phyloP scores from a whole-genome alignment of 2,329 filamentous ascomycete species.

The Allantophomopsis lycopodina region DNA sequence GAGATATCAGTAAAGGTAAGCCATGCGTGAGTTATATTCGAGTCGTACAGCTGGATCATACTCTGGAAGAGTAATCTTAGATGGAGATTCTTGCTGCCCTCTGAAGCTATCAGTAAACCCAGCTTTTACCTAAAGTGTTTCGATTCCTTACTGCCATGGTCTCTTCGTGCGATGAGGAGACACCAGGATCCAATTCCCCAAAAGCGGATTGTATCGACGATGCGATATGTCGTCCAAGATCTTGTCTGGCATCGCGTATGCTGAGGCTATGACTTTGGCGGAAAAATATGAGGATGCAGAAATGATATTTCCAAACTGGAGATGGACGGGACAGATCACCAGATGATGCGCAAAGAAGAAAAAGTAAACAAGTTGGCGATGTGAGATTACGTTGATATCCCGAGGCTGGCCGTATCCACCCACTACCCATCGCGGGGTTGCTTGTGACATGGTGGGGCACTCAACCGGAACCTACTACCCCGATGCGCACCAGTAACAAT shows the following conservation, averaged over 20 bases:
- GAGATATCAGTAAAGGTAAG: conserved; percentile 5
- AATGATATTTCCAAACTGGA: too few species aligned
- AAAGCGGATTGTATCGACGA: conserved; percentile 81
- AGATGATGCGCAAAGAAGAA: too few species aligned
- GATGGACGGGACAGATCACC: too few species aligned
- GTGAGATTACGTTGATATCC: too few species aligned
- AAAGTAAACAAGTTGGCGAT: too few species aligned
- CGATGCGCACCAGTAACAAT: too few species aligned
- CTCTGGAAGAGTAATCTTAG: conserved; percentile 54
- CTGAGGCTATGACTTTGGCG: neutral
- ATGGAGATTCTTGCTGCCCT: conserved; percentile 63
- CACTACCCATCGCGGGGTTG: too few species aligned
- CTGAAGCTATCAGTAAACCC: conserved; percentile 24
- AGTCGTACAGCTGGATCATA: conserved; percentile 59
- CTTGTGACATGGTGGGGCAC: too few species aligned
- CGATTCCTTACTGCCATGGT: conserved; percentile 76
- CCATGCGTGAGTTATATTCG: neutral
- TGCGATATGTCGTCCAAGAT: conserved; percentile 95
- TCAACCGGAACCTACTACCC: too few species aligned
- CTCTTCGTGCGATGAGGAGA: conserved; percentile 94
- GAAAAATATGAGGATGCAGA: too few species aligned
- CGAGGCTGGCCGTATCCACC: too few species aligned
- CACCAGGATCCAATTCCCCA: conserved; percentile 83
- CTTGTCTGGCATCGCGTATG: conserved; percentile 47
- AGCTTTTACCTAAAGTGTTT: neutral